These are phyloP conservation scores for Thymus quinquecostatus DNA, from an alignment of 257 asterid genomes.

Conservation along the genomic window DNA sequence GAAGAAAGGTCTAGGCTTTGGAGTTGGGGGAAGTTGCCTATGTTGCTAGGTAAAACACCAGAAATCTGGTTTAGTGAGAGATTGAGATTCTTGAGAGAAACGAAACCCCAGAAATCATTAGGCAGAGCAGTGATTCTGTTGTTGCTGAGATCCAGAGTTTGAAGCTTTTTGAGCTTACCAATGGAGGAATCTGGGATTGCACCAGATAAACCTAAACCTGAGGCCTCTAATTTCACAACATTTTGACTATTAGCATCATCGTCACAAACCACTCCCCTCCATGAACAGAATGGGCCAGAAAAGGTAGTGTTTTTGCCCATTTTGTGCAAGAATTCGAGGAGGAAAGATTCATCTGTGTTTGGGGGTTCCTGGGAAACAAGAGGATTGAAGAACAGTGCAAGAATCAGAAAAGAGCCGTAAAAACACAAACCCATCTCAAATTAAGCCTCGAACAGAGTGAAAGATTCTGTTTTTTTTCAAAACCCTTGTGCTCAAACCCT, in stretches of 20 bases:
- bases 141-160: conserved; percentile 76
- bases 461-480: background rate
- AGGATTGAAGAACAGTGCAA: conserved; percentile 58
- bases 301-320: conserved; percentile 53
- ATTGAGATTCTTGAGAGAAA: conserved; percentile 74
- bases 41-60: conserved; percentile 64
- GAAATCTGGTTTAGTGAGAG: conserved; percentile 68
- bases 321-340: conserved; percentile 66
- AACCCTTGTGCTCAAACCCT: conserved; percentile 31
- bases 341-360: conserved; percentile 68
- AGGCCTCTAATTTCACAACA: conserved; percentile 52
- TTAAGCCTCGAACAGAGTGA: conserved; percentile 28
- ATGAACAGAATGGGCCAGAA: conserved; percentile 67
- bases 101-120: conserved; percentile 90
- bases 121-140: conserved; percentile 77
- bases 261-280: conserved; percentile 82
- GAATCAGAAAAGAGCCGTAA: conserved; percentile 45
- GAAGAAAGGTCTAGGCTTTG: conserved; percentile 77
- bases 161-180: conserved; percentile 73
- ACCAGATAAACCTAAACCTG: conserved; percentile 81
- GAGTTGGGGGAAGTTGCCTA: conserved; percentile 76
- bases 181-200: conserved; percentile 73
- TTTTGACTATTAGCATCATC: conserved; percentile 59
- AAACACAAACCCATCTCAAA: conserved; percentile 59
- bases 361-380: conserved; percentile 51